Percentiles rank a stretch among this genome's conserved stretches.
These are phyloP conservation scores for Sclerotinia trifoliorum DNA, from an alignment of 2,329 filamentous ascomycete species.

Conservation along the genomic window DNA sequence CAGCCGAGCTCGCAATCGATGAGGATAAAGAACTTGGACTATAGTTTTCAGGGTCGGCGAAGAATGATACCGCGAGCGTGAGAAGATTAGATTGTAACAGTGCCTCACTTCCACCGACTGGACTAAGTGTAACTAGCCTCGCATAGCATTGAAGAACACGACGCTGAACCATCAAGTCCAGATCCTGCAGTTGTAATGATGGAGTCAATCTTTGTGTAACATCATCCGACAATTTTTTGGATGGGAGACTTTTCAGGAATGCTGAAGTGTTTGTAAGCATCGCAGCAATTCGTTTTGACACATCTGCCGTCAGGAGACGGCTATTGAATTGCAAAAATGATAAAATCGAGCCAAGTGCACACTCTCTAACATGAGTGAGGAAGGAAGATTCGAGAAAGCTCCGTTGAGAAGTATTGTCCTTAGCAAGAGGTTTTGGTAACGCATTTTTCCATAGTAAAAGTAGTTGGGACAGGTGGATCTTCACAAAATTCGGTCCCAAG, in stretches of 20 bases:
- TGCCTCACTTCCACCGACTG: constrained; percentile 78
- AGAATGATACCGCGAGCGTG: constrained; percentile 83
- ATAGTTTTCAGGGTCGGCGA: constrained; percentile 90
- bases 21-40: constrained; percentile 80
- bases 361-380: constrained; percentile 90
- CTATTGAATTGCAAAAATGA: constrained; percentile 94
- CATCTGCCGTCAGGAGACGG: constrained; percentile 85
- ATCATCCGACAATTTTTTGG: constrained; percentile 83
- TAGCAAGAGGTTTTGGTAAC: constrained; percentile 87
- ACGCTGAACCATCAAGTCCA: constrained; percentile 89
- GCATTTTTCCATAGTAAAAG: constrained; percentile 97
- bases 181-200: constrained; percentile 82
- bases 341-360: constrained; percentile 84
- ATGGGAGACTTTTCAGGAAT: constrained; percentile 81
- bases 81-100: constrained; percentile 88
- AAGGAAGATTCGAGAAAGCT: constrained; percentile 89
- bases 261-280: constrained; percentile 95
- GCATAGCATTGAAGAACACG: constrained; percentile 94
- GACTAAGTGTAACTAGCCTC: constrained; percentile 84
- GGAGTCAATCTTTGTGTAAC: constrained; percentile 79
- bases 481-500: constrained; percentile 95
- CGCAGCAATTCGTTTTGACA: constrained; percentile 84
- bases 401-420: constrained; percentile 82
- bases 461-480: constrained; percentile 93
- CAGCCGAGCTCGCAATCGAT: constrained; percentile 86